phyloP scores from a whole-genome alignment of 2,329 filamentous ascomycete species.

The Mycosphaerelloides madeirae region DNA sequence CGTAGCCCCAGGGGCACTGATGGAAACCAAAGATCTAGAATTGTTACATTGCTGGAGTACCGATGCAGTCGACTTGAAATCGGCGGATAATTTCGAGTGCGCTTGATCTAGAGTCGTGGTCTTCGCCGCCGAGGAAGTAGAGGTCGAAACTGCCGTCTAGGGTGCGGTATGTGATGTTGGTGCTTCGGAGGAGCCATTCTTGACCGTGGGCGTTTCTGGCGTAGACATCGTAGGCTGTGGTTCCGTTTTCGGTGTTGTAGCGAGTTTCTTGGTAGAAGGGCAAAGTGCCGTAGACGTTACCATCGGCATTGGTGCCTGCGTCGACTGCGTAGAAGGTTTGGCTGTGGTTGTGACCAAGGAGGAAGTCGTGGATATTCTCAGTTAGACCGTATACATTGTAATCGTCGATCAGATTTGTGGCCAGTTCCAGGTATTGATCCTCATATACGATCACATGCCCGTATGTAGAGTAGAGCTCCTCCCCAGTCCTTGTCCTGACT shows the following conservation, averaged over 20 bases:
- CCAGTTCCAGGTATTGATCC: constrained; percentile 29
- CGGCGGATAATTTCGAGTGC: constrained; percentile 11
- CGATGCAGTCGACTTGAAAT: constrained; percentile 50
- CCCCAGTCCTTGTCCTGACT: constrained; percentile 23
- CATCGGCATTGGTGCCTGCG: constrained; percentile 18
- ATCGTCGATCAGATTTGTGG: constrained; percentile 32
- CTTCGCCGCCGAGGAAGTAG: constrained; percentile 67
- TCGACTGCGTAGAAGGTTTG: constrained; percentile 31
- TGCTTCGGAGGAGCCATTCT: constrained; percentile 28
- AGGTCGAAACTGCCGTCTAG: constrained; percentile 54
- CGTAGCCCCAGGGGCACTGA: constrained; percentile 63
- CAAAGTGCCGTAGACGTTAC: constrained; percentile 29
- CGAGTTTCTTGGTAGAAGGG: constrained; percentile 33
- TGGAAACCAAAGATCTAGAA: constrained; percentile 80
- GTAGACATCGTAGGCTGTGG: constrained; percentile 30
- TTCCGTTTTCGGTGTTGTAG: constrained; percentile 17
- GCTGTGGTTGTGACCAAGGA: constrained; percentile 26
- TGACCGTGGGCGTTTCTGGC: constrained; percentile 32
- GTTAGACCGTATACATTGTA: constrained; percentile 13
- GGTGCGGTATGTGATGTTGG: constrained; percentile 28
- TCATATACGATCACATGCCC: constrained; percentile 28
- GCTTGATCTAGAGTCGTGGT: constrained; percentile 31
- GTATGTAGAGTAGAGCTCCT: constrained; percentile 27
- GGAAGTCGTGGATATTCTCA: constrained; percentile 26
- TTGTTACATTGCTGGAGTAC: constrained; percentile 70